Base-by-base conservation (phyloP, 2,329 filamentous ascomycete genomes). In the Daldinia sp. region DNA sequence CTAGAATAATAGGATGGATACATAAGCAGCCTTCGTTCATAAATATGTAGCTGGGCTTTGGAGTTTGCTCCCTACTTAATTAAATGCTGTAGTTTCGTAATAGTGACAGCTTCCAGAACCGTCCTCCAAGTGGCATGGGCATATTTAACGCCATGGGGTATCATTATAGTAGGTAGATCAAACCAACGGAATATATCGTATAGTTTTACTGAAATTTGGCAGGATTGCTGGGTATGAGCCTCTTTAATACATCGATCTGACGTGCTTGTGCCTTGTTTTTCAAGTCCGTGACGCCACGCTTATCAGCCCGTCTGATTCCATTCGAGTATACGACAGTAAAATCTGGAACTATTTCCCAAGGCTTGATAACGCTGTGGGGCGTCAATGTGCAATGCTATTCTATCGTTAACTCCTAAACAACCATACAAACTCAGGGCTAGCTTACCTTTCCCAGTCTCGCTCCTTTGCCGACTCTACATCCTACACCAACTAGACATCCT, bases 251-350 rank as follows among this genome's bases (percentile, higher is more conserved):
- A 65, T 90, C 87, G 61, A 91, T 87, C 75, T 93, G 89, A 68
- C 87, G 86, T 34, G 86, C 80, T 71, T 92, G 81, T 45, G 83
- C 85, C 70, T 87, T 83, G 71, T 90, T 83, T 72, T 87, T 86
- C 64, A 89, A 77, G 41, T 89, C 86, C 57, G 86, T 80, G 23
- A 88, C 81, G n/a, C 85, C 83, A 51, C 87, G 85, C 45, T 77
- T 83, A 72, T 92, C 88, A 27, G 76, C 75, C 63, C 87, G 81
- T 66, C 82, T 80, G 68, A 81, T 79, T 23, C 88, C 88, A 59
- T 85, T 84, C 0, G 89, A 88, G 76, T 87, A 93, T 19, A 93
- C 79, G 4, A 93, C 90, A 0, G 87, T 89, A 73, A 85, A 87
- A 62, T 92, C 89, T 0, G 85, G 85, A 0, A 94, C 72, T 9